Conservation (phyloP, 139 green algal species). For the Haematococcus lacustris region DNA sequence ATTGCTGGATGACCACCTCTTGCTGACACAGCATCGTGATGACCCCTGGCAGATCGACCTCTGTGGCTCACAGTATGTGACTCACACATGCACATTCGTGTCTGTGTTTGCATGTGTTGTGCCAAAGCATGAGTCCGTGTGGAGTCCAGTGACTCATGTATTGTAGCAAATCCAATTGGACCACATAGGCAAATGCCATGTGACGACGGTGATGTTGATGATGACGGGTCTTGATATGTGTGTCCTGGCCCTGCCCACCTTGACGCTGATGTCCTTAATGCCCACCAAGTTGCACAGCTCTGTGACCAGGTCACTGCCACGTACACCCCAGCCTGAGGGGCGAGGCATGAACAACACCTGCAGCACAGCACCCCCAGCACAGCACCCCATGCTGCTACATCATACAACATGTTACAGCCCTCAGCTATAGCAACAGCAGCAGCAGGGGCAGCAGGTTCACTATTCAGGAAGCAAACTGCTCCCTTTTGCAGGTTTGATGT, state of each 20-base stretch:
- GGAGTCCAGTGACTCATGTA: background rate
- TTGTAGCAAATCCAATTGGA: background rate
- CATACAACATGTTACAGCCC: no score
- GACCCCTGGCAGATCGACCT: no score
- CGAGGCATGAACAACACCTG: slow-evolving; percentile 39
- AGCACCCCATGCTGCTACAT: no score
- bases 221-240: background rate
- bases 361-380: no score
- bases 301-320: slow-evolving; percentile 23
- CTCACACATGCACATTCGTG: background rate
- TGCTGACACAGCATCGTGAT: no score
- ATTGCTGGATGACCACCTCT: background rate
- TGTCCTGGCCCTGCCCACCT: slow-evolving; percentile 7
- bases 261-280: slow-evolving; percentile 36
- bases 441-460: no score
- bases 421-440: no score
- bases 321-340: slow-evolving; percentile 32
- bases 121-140: background rate
- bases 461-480: no score
- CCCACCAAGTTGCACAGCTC: slow-evolving; percentile 42
- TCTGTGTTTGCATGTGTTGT: background rate
- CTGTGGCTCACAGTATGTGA: no score
- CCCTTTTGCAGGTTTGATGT: no score
- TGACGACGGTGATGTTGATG: background rate
- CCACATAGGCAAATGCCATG: background rate